Evolutionary conservation across 23 red algal genomes (phyloP).

Genomic region (Agarophyton chilense): DNA sequence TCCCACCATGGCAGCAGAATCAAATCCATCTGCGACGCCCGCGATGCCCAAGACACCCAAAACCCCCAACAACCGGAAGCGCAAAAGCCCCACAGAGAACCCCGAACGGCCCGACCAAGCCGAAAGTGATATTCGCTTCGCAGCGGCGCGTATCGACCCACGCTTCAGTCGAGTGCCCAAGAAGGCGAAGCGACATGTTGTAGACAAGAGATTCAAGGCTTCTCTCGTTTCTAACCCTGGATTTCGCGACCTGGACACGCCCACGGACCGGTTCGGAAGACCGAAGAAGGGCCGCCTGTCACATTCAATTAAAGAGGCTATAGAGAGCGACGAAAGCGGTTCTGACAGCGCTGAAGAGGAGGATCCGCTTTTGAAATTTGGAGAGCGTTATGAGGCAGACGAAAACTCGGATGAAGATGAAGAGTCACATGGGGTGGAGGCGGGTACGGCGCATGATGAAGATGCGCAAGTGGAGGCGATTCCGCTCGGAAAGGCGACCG

Average conservation of each 20-base stretch:
- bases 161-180: conserved; percentile 70
- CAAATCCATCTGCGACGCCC: neutral
- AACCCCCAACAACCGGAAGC: neutral
- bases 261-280: conserved; percentile 68
- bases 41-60: neutral
- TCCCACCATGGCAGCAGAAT: neutral
- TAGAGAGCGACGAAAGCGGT: neutral
- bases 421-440: neutral
- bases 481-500: conserved; percentile 76
- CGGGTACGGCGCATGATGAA: neutral
- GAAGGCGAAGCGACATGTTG: conserved; percentile 41
- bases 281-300: conserved; percentile 25
- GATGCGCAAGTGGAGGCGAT: conserved; percentile 50
- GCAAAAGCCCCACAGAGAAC: neutral
- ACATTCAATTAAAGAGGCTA: neutral
- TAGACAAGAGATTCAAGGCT: conserved; percentile 52
- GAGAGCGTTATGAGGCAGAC: neutral
- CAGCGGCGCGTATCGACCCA: conserved; percentile 45
- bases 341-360: neutral
- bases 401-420: conserved; percentile 17
- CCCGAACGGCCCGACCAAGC: neutral
- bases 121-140: conserved; percentile 48
- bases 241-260: conserved; percentile 42
- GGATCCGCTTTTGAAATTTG: neutral
- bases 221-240: conserved; percentile 34